These are phyloP conservation scores for Bretziella fagacearum DNA, from an alignment of 2,329 filamentous ascomycete genomes.

Conservation along the genomic window DNA sequence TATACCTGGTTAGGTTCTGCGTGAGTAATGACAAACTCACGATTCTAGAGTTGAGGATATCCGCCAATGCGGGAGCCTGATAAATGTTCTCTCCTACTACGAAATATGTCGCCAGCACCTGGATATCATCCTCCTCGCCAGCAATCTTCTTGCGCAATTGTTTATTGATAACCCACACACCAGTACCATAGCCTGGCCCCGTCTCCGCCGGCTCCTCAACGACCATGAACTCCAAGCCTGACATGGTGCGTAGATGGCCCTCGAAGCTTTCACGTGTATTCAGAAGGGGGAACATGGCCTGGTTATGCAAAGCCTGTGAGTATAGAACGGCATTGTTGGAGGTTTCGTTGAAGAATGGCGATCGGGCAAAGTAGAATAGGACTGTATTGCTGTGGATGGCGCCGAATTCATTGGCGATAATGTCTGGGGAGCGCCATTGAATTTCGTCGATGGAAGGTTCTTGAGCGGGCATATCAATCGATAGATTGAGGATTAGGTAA, in stretches of 20 bases:
- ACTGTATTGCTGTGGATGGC: slow-evolving; percentile 48
- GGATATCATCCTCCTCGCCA: slow-evolving; percentile 40
- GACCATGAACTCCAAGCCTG: slow-evolving; percentile 49
- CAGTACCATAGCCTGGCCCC: slow-evolving; percentile 46
- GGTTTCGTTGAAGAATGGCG: slow-evolving; percentile 50
- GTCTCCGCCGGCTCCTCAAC: slow-evolving; percentile 48
- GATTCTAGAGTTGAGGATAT: slow-evolving; percentile 41
- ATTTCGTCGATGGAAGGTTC: slow-evolving; percentile 48
- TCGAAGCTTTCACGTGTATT: slow-evolving; percentile 47
- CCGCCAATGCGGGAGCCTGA: slow-evolving; percentile 44
- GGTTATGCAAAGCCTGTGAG: slow-evolving; percentile 45
- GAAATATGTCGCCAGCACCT: slow-evolving; percentile 43
- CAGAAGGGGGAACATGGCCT: slow-evolving; percentile 38
- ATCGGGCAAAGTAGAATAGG: slow-evolving; percentile 50
- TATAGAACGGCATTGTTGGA: slow-evolving; percentile 50
- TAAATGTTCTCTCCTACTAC: slow-evolving; percentile 50
- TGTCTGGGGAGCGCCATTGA: slow-evolving; percentile 40
- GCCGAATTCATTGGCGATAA: slow-evolving; percentile 31
- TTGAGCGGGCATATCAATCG: slow-evolving; percentile 32
- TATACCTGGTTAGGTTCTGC: background rate
- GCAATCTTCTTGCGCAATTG: slow-evolving; percentile 43
- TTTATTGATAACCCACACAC: slow-evolving; percentile 54
- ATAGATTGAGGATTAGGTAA: slow-evolving; percentile 7
- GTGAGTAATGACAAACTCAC: slow-evolving; percentile 23
- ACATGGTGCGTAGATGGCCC: slow-evolving; percentile 44